These are phyloP conservation scores for Solanum gandarillasii DNA, from an alignment of 257 asterid genomes.

Conservation along the genomic window DNA sequence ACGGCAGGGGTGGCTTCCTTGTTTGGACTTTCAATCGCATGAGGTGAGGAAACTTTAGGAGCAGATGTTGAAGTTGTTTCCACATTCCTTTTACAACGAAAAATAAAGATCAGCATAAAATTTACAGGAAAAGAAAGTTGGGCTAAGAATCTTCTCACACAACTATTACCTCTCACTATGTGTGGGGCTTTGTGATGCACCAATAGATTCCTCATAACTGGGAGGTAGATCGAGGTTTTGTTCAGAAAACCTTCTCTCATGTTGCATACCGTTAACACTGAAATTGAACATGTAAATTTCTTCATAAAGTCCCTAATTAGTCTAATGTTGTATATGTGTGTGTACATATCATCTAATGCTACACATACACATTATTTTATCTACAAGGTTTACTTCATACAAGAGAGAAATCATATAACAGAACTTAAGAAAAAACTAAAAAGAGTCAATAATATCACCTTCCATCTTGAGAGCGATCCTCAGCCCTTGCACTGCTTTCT, in stretches of 20 bases:
- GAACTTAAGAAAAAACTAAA: not conserved
- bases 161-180: constrained; percentile 52
- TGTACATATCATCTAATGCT: not conserved
- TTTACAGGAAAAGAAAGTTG: constrained; percentile 2
- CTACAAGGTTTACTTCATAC: not conserved
- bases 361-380: not conserved
- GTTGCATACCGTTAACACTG: constrained; percentile 32
- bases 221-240: constrained; percentile 75
- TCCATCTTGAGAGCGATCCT: constrained; percentile 75
- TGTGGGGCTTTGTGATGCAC: constrained; percentile 61
- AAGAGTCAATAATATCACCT: constrained; percentile 32
- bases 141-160: not conserved
- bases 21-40: constrained; percentile 41
- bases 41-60: constrained; percentile 51
- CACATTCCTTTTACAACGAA: constrained; percentile 42
- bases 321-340: not conserved
- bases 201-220: constrained; percentile 73
- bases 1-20: constrained; percentile 27
- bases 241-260: constrained; percentile 54
- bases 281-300: constrained; percentile 5
- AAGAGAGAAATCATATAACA: not conserved
- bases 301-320: not conserved
- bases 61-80: constrained; percentile 53
- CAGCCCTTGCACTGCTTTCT: constrained; percentile 64
- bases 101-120: constrained; percentile 13